Conservation (phyloP, 208 protist species). For the Borovskyia barvae region DNA sequence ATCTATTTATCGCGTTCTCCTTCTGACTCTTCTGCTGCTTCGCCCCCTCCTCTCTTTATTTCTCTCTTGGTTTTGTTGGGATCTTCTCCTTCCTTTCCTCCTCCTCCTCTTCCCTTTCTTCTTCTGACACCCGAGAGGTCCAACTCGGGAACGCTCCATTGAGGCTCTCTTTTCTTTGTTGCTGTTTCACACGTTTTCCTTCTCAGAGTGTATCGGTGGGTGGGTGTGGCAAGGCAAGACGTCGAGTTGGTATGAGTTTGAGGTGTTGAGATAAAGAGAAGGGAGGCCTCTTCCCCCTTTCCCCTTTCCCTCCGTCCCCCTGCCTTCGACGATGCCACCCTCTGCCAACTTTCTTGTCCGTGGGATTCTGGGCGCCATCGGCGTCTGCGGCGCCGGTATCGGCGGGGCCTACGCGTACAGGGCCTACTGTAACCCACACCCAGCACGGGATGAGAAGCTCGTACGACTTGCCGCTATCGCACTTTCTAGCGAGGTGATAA, state of each 20-base stretch:
- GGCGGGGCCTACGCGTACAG: conserved; percentile 44
- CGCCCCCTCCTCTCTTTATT: neutral
- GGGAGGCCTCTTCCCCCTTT: too few relatives aligned
- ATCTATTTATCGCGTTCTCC: too few relatives aligned
- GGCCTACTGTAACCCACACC: conserved; percentile 16
- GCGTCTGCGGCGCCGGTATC: conserved; percentile 40
- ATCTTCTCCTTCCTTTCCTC: neutral
- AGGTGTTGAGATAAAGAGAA: too few relatives aligned
- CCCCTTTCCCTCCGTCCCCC: too few relatives aligned
- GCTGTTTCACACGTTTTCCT: too few relatives aligned
- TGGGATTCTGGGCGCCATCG: conserved; percentile 37
- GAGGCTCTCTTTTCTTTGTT: too few relatives aligned
- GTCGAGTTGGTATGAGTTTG: too few relatives aligned
- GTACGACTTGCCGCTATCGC: conserved; percentile 70
- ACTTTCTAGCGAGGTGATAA: conserved; percentile 69
- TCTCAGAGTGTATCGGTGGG: too few relatives aligned
- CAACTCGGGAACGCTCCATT: neutral
- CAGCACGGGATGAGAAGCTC: conserved; percentile 49
- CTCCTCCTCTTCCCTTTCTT: neutral
- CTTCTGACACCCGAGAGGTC: neutral
- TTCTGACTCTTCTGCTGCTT: neutral
- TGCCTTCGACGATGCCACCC: conserved; percentile 18
- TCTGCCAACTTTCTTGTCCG: conserved; percentile 33
- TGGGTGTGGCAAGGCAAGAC: too few relatives aligned
- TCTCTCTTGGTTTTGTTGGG: neutral